A percentile compares a stretch with the other conserved stretches of the same genome.
phyloP scores from a whole-genome alignment of 1,284 basidiomycete species.

The Heterobasidion annosum region DNA sequence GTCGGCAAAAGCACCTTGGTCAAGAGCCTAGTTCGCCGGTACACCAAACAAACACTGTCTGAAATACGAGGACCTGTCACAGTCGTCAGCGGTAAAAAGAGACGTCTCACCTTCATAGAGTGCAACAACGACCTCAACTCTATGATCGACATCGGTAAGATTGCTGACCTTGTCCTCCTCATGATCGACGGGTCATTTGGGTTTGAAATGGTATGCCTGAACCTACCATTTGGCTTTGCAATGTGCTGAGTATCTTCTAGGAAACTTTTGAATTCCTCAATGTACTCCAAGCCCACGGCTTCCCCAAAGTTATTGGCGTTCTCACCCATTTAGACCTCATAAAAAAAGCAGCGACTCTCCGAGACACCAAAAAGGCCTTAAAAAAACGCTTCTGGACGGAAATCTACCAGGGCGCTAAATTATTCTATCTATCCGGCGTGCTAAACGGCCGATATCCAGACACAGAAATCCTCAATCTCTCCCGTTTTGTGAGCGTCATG shows the following conservation, averaged over 20 bases:
- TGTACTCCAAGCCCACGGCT: constrained; percentile 93
- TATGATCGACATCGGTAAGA: constrained; percentile 97
- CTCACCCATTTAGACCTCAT: constrained; percentile 96
- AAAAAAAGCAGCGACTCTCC: constrained; percentile 84
- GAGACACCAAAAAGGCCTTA: constrained; percentile 88
- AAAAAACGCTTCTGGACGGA: constrained; percentile 99
- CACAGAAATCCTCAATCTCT: constrained; percentile 91
- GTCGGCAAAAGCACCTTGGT: constrained; percentile 96
- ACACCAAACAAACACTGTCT: constrained; percentile 90
- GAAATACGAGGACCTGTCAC: constrained; percentile 94
- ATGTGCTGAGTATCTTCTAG: constrained; percentile 28
- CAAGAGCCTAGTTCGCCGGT: constrained; percentile 86
- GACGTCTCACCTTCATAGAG: constrained; percentile 92
- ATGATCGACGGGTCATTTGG: constrained; percentile 99
- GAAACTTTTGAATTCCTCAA: constrained; percentile 99
- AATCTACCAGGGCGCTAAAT: constrained; percentile 97
- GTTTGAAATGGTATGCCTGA: constrained; percentile 84
- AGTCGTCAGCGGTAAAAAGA: constrained; percentile 89
- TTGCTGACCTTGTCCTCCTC: constrained; percentile 91
- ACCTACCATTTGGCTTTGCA: background rate
- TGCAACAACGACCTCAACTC: constrained; percentile 97
- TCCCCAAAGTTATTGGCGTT: constrained; percentile 97
- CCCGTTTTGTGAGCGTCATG: constrained; percentile 95
- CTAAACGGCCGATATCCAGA: constrained; percentile 98
- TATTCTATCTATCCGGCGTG: constrained; percentile 97